phyloP scores from a whole-genome alignment of 257 asterid species.

The Fraxinus anomala region DNA sequence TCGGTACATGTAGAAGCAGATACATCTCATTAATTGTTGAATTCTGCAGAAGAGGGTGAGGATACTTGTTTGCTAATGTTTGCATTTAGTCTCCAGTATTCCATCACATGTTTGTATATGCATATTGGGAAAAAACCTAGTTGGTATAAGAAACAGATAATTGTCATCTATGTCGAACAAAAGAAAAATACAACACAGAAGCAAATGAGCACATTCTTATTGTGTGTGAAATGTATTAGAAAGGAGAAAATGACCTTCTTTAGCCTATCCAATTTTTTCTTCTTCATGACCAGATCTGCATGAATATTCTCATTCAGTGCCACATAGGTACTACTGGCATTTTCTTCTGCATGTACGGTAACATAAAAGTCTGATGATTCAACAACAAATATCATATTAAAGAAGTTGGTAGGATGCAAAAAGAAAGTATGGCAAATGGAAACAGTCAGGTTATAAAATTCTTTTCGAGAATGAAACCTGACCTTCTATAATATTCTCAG shows the following conservation, averaged over 20 bases:
- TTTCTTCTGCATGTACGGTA: constrained; percentile 49
- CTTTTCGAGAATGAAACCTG: constrained; percentile 5
- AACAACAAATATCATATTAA: constrained; percentile 9
- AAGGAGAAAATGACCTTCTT: constrained; percentile 57
- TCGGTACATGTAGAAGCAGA: background rate
- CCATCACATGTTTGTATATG: background rate
- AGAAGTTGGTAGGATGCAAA: constrained; percentile 15
- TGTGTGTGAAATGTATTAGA: background rate
- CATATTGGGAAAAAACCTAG: background rate
- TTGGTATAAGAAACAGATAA: background rate
- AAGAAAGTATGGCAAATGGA: background rate
- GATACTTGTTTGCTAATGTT: background rate
- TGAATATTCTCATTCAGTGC: constrained; percentile 56
- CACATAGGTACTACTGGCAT: constrained; percentile 44
- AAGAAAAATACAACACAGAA: background rate
- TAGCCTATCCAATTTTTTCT: constrained; percentile 72
- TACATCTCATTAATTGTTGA: background rate
- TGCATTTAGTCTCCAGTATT: background rate
- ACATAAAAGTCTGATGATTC: constrained; percentile 21
- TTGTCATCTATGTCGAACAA: background rate
- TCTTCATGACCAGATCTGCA: constrained; percentile 55
- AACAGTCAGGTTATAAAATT: background rate
- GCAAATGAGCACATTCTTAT: background rate
- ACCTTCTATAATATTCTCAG: constrained; percentile 57
- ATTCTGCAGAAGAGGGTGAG: background rate